These are phyloP conservation scores for Suillus lakei DNA, from an alignment of 768 basidiomycete genomes.

Conservation along the genomic window DNA sequence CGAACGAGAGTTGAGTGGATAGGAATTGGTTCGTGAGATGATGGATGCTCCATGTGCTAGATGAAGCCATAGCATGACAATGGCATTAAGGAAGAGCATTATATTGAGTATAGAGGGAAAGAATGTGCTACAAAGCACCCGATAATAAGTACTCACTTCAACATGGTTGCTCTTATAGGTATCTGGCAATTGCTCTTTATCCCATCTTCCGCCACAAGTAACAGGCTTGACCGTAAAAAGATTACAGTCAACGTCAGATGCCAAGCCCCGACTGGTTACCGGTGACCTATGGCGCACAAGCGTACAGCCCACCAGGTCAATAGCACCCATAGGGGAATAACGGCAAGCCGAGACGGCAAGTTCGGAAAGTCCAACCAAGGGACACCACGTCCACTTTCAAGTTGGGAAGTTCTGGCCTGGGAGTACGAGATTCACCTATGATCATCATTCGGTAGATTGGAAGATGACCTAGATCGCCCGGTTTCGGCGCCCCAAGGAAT, in stretches of 20 bases:
- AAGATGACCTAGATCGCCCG: background rate
- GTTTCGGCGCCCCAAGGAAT: background rate
- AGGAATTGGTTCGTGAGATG: constrained; percentile 16
- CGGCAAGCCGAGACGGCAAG: background rate
- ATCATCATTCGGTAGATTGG: background rate
- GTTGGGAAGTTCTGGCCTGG: too few species aligned
- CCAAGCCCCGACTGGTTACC: background rate
- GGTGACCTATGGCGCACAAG: background rate
- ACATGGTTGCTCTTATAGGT: background rate
- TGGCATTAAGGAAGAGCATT: background rate
- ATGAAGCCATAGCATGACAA: background rate
- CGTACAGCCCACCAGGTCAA: background rate
- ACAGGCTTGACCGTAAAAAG: background rate
- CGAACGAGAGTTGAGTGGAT: constrained; percentile 9
- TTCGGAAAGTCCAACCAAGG: background rate
- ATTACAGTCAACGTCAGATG: too few species aligned
- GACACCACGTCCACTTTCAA: background rate
- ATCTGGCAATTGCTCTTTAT: background rate
- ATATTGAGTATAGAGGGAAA: background rate
- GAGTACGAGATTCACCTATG: too few species aligned
- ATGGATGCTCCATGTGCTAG: constrained; percentile 22
- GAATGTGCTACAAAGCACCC: background rate
- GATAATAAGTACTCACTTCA: background rate
- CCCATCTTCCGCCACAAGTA: background rate
- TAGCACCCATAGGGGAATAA: background rate